Evolutionary conservation across 768 basidiomycete species (phyloP).

Genomic region (Naganishia antarctica): DNA sequence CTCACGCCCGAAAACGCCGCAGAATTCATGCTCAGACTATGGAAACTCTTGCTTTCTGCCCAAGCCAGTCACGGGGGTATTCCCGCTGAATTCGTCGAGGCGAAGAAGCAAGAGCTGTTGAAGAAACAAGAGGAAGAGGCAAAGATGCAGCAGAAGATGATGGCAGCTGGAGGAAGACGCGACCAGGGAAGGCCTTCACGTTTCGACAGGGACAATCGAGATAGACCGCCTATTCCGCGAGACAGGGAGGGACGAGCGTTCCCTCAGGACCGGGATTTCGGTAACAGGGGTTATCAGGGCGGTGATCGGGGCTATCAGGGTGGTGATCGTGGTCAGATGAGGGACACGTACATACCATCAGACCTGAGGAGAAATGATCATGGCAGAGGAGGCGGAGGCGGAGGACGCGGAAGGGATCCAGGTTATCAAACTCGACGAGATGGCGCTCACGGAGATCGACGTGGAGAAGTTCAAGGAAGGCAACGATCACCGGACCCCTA

Average conservation of each 20-base stretch:
- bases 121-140: conserved; percentile 34
- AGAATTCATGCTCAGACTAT: conserved; percentile 78
- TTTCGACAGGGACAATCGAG: conserved; percentile 19
- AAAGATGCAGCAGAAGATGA: conserved; percentile 28
- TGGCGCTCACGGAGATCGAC: conserved; percentile 7
- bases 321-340: conserved; percentile 17
- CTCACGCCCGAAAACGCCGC: conserved; percentile 61
- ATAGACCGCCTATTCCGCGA: conserved; percentile 4
- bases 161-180: conserved; percentile 19
- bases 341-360: conserved; percentile 14
- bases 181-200: conserved; percentile 14
- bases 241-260: conserved; percentile 24
- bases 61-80: conserved; percentile 83
- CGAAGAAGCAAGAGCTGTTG: conserved; percentile 47
- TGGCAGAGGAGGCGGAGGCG: conserved; percentile 12
- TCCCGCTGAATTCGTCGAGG: conserved; percentile 60
- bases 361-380: conserved; percentile 7
- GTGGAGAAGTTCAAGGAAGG: neutral
- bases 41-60: conserved; percentile 88
- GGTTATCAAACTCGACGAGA: conserved; percentile 17
- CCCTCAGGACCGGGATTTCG: conserved; percentile 14
- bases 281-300: conserved; percentile 1
- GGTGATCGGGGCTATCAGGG: neutral
- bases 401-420: conserved; percentile 9
- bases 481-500: conserved; percentile 12